Evolutionary conservation across 192 early-diverging fungal species (phyloP).

Genomic region (Linnemannia elongata): DNA sequence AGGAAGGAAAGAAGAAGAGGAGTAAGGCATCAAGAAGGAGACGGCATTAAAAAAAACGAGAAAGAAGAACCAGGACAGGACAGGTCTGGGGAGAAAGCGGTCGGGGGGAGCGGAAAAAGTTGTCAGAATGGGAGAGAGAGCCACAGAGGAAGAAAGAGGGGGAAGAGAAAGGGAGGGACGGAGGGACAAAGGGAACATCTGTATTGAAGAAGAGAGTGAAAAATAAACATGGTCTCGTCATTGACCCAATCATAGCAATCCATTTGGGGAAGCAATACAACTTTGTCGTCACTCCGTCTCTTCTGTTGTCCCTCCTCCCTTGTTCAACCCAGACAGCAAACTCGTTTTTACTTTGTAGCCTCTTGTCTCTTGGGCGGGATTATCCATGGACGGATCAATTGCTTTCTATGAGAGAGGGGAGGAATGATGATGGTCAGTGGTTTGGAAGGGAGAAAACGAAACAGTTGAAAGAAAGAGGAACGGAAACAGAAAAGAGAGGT

Average conservation of each 20-base stretch:
- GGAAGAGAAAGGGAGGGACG: no score
- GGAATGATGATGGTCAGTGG: background rate
- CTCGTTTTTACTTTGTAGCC: no score
- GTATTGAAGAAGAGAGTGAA: no score
- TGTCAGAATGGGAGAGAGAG: background rate
- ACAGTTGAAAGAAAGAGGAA: background rate
- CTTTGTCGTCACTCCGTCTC: background rate
- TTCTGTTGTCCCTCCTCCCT: background rate
- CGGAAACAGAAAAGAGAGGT: background rate
- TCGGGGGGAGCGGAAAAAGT: constrained; percentile 3
- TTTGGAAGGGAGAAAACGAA: background rate
- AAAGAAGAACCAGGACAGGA: background rate
- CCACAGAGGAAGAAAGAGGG: background rate
- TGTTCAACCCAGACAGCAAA: background rate
- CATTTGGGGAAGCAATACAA: constrained; percentile 1
- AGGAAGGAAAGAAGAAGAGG: background rate
- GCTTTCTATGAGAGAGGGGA: background rate
- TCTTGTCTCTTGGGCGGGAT: background rate
- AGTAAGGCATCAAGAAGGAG: no score
- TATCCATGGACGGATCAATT: background rate
- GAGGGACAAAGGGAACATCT: no score
- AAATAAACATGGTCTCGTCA: background rate
- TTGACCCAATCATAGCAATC: background rate
- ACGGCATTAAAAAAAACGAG: background rate
- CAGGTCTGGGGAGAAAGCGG: background rate